phyloP scores from a whole-genome alignment of 2,329 filamentous ascomycete species.

The Colletotrichum coccodes region DNA sequence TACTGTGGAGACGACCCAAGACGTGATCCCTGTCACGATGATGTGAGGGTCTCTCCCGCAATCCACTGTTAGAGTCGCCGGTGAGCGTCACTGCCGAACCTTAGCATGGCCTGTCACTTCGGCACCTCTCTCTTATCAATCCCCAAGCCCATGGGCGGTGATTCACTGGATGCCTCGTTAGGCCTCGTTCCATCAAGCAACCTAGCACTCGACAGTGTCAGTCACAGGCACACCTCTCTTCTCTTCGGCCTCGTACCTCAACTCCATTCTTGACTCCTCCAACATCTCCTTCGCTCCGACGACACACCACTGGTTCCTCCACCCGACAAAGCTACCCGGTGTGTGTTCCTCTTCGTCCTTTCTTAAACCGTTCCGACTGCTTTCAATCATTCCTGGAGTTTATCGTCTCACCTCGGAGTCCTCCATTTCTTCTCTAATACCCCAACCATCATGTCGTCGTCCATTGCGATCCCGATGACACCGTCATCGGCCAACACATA shows the following conservation, averaged over 20 bases:
- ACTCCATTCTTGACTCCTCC: slow-evolving; percentile 24
- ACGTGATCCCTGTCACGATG: slow-evolving; percentile 28
- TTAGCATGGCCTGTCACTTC: slow-evolving; percentile 8
- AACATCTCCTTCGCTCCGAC: slow-evolving; percentile 16
- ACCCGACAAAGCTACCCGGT: slow-evolving; percentile 15
- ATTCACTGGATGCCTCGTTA: slow-evolving; percentile 30
- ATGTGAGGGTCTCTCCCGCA: slow-evolving; percentile 31
- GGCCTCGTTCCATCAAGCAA: slow-evolving; percentile 23
- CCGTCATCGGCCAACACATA: slow-evolving; percentile 47
- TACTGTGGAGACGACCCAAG: slow-evolving; percentile 3
- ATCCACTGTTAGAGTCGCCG: slow-evolving; percentile 30
- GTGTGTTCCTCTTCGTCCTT: slow-evolving; percentile 8
- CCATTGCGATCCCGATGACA: slow-evolving; percentile 72
- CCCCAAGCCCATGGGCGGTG: slow-evolving; percentile 21
- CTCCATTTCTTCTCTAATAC: slow-evolving; percentile 2
- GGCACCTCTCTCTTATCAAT: slow-evolving; percentile 33
- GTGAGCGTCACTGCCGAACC: neutral
- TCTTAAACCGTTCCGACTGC: slow-evolving; percentile 7
- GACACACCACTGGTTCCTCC: slow-evolving; percentile 24
- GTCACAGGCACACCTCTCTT: slow-evolving; percentile 27
- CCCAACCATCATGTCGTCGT: slow-evolving; percentile 67
- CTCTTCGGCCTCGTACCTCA: slow-evolving; percentile 24
- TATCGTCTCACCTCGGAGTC: slow-evolving; percentile 7
- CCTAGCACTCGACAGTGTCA: slow-evolving; percentile 31
- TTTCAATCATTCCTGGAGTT: slow-evolving; percentile 7